Evolutionary conservation across 2,329 filamentous ascomycete species (phyloP), one percentile per base, ranked within the genome.

Genomic region (Orbilia javanica): DNA sequence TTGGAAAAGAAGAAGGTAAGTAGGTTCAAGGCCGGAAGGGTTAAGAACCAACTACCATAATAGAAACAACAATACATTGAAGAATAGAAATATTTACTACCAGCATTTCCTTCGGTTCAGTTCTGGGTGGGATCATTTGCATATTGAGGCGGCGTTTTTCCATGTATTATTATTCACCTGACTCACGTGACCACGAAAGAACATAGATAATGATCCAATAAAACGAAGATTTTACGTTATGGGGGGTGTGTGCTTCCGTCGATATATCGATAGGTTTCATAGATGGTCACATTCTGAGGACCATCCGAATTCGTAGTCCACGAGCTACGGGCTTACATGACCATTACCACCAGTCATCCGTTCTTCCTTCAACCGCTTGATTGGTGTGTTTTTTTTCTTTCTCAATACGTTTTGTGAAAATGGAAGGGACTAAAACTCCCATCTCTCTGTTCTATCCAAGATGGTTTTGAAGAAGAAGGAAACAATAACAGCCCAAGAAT

Each of bases 11-110:
- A 88, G 83, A 89, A 88, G 81, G 84, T 93, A 80, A 93, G 91
- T 85, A 88, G 90, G 79, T 94, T 94, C 85, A 92, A 90, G 85
- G 91, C 91, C 60, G 91, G 91, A 1, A 87, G 90, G 79, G 84
- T 93, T 70, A 81, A 79, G 48, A 80, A 64, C 53, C 67, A 78
- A 20, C 27, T 78, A 1, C 52, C 62, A 48, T 78, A 42, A 57
- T 36, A 39, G 2, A 34, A 25, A 7, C 25, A 29, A 29, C 4
- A n/a, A 36, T 25, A n/a, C n/a, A n/a, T n/a, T n/a, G n/a, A n/a
- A n/a, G n/a, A n/a, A n/a, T n/a, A n/a, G n/a, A n/a, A n/a, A n/a
- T n/a, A n/a, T 31, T 31, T 18, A 50, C 22, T 27, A 50, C 18
- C 50, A 31, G 8, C 6, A 31, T 53, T 18, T 31, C 20, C 2